Conservation (phyloP, 257 asterid species). For the Solanum tarijense region DNA sequence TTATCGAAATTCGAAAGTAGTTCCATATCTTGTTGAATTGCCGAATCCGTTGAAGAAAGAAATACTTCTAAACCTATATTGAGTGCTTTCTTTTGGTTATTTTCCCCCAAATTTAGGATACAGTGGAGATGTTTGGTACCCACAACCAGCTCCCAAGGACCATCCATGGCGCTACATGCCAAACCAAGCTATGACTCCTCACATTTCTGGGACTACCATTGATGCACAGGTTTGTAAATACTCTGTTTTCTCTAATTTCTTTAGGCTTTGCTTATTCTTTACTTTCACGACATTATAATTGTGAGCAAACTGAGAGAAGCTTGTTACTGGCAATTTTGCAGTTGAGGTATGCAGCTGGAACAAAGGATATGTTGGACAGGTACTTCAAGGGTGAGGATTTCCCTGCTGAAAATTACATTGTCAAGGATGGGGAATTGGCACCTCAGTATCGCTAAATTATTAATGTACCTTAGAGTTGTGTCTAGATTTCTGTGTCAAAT, state of each 20-base stretch:
- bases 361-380: constrained; percentile 88
- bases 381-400: constrained; percentile 96
- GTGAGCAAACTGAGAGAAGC: background rate
- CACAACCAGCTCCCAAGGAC: constrained; percentile 99
- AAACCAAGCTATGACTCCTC: constrained; percentile 99
- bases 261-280: background rate
- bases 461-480: background rate
- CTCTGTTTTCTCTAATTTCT: background rate
- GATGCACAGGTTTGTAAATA: constrained; percentile 69
- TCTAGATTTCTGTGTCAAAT: background rate
- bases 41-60: background rate
- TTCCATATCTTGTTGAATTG: background rate
- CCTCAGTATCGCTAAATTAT: constrained; percentile 67
- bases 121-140: constrained; percentile 98
- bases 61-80: background rate
- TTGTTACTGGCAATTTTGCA: constrained; percentile 15
- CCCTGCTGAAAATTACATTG: constrained; percentile 76
- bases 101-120: constrained; percentile 38
- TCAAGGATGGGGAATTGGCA: constrained; percentile 94
- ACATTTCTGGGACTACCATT: constrained; percentile 90
- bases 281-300: background rate
- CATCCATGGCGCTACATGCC: constrained; percentile 99
- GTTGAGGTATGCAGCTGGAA: constrained; percentile 93
- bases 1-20: background rate
- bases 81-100: background rate